Evolutionary conservation across 345 rosid species (phyloP), one percentile per base, ranked within the genome.

Genomic region (Boechera stricta): DNA sequence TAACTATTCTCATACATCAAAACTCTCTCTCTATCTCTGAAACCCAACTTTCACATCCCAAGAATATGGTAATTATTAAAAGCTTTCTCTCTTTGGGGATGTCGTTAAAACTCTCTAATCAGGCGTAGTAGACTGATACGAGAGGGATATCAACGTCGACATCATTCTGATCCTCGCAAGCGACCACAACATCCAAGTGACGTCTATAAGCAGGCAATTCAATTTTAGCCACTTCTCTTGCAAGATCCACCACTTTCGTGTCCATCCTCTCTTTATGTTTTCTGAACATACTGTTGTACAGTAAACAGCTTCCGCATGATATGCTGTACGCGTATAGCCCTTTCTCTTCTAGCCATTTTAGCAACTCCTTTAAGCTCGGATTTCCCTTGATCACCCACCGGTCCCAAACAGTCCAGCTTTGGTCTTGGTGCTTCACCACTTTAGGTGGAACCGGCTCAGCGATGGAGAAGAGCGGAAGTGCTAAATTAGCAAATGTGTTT

Each of bases 391-490:
- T 59, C 38, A 92, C 79, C 99, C 98, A 95, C 72, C 98, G 68
- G 85, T 95, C 98, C 99, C 99, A 95, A 42, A 93, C 98, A 0
- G 98, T 93, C 98, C 99, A 96, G 80, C 81, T 91, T 90, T 87
- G 87, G 80, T 90, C 97, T 53, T 69, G 82, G 77, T 96, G 98
- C 66, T 89, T 87, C 63, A 96, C 79, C 4, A 93, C 89, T 86
- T 96, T 93, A 5, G 97, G 91, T 15, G 93, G 97, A 44, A 91
- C 98, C 4, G 98, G 99, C 87, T 96, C 98, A 0, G 99, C 97
- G 63, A 96, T 96, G 13, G 98, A 91, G 86, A 96, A 90, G 24
- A 93, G 86, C 1, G 99, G 99, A 36, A 93, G 84, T 0, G 98
- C 99, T 29, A 93, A 77, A 82, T 96, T 96, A n/a, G 97, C 99